Evolutionary conservation across 1,284 basidiomycete species (phyloP).

Genomic region (Ustilago tritici): DNA sequence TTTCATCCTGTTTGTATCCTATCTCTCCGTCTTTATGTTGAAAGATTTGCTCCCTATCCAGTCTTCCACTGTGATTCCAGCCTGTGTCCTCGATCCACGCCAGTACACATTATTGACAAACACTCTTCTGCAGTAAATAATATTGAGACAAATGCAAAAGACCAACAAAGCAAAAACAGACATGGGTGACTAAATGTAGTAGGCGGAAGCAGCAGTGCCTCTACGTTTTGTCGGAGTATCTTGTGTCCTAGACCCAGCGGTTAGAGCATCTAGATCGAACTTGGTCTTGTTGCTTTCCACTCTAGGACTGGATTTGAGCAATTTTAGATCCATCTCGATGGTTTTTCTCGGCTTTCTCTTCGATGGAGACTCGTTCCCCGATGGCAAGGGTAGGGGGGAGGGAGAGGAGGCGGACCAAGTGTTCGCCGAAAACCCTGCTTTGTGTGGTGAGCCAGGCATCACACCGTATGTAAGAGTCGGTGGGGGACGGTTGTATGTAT

Average conservation of each 20-base stretch:
- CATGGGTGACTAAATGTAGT: constrained; percentile 30
- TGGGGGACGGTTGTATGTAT: constrained; percentile 57
- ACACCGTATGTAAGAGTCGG: constrained; percentile 22
- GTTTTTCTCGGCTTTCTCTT: constrained; percentile 50
- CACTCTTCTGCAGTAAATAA: neutral
- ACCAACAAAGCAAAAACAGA: neutral
- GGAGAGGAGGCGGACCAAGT: constrained; percentile 28
- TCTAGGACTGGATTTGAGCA: constrained; percentile 42
- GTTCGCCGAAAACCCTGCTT: constrained; percentile 10
- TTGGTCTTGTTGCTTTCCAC: constrained; percentile 35
- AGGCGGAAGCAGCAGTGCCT: constrained; percentile 47
- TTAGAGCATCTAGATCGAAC: constrained; percentile 13
- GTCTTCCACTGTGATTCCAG: neutral
- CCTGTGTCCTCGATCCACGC: neutral
- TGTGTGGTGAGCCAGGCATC: constrained; percentile 33
- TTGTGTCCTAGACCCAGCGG: neutral
- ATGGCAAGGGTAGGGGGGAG: constrained; percentile 39
- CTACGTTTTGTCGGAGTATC: constrained; percentile 34
- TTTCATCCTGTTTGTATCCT: constrained; percentile 3
- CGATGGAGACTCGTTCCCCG: constrained; percentile 11
- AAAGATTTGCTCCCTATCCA: neutral
- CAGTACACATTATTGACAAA: neutral
- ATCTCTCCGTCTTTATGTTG: neutral
- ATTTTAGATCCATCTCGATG: constrained; percentile 59
- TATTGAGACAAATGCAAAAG: neutral